Percentiles rank a stretch among this genome's conserved stretches.
Evolutionary conservation across 2,329 filamentous ascomycete genomes (phyloP).

Genomic region (Allantophomopsis lycopodina): DNA sequence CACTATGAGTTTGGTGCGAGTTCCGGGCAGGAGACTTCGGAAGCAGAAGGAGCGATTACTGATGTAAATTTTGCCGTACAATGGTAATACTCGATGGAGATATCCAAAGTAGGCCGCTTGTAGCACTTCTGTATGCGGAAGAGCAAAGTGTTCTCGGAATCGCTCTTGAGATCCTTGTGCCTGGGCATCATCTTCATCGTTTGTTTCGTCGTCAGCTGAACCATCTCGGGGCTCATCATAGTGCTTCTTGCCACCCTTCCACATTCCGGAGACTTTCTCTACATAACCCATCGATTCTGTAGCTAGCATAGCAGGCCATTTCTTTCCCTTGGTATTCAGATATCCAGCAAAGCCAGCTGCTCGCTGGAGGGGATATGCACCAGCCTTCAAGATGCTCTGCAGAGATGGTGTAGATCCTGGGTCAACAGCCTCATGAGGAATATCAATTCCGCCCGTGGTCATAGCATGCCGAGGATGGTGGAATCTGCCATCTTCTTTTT

Average conservation of each 20-base stretch:
- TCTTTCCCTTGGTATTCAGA: conserved; percentile 63
- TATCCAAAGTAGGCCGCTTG: conserved; percentile 87
- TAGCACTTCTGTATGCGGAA: conserved; percentile 72
- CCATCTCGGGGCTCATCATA: conserved; percentile 53
- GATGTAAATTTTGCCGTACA: conserved; percentile 95
- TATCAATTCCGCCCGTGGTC: conserved; percentile 11
- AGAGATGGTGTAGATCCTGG: conserved; percentile 29
- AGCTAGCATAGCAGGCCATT: conserved; percentile 70
- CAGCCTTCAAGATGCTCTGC: conserved; percentile 43
- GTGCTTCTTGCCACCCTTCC: conserved; percentile 81
- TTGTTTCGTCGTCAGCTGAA: conserved; percentile 37
- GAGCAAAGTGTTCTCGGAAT: conserved; percentile 79
- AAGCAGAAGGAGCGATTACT: conserved; percentile 84
- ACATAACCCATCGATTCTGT: conserved; percentile 93
- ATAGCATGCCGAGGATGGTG: conserved; percentile 5
- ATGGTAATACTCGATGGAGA: conserved; percentile 74
- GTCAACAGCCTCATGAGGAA: no score
- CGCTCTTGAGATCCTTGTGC: conserved; percentile 58
- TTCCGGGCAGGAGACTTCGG: conserved; percentile 77
- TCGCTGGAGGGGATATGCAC: conserved; percentile 68
- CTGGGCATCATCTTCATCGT: conserved; percentile 46
- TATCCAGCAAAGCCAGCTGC: conserved; percentile 76
- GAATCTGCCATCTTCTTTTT: conserved; percentile 3
- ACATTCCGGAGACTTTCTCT: conserved; percentile 95
- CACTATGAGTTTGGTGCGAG: conserved; percentile 81